Base-by-base conservation (phyloP, 106 monocot species). In the Hemerocallis citrina region DNA sequence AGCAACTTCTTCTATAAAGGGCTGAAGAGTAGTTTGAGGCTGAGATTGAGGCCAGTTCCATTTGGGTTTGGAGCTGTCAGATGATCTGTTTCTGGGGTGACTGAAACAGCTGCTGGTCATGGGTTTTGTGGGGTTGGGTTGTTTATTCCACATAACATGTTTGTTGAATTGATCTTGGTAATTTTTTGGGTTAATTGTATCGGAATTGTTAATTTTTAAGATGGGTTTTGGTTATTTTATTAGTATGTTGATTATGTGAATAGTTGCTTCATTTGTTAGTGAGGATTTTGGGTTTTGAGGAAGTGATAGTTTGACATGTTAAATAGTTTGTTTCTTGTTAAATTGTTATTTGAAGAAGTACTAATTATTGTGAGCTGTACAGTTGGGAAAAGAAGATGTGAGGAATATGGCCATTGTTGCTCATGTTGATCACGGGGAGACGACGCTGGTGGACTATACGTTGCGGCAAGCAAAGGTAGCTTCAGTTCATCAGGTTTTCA, bases 381-480 rank as follows among this genome's bases (percentile, higher is more conserved):
- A 79, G 90, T 62, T 39, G 81, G 25, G 49, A 88, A 76, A 66
- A 93, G 75, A 81, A 68, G 84, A 96, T 84, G 90, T 96, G 62
- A 54, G 96, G 28, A 96, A 96, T 68, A 82, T 96, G 59, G 96
- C 96, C 24, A 96, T 91, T 49, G 81, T 96, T 81, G 96, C 96
- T 63, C 96, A 96, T 73, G 96, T 96, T 10, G 91, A 96, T 79
- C 96, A 96, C 69, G 96, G 96, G 23, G 91, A 96, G 70, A 96
- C 96, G 64, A 96, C 96, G 27, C 65, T 96, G 57, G 96, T 96
- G 49, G 96, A 96, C 72, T 71, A 86, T 9, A 96, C 91, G 96
- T 69, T 96, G 44, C 81, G 74, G 73, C 96, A 91, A 73, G 83
- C 96, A 34, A 96, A 96, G 87, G 96, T 96, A 78, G 11, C 14